Evolutionary conservation across 2,329 filamentous ascomycete species (phyloP).

Genomic region (Colletotrichum salicis): DNA sequence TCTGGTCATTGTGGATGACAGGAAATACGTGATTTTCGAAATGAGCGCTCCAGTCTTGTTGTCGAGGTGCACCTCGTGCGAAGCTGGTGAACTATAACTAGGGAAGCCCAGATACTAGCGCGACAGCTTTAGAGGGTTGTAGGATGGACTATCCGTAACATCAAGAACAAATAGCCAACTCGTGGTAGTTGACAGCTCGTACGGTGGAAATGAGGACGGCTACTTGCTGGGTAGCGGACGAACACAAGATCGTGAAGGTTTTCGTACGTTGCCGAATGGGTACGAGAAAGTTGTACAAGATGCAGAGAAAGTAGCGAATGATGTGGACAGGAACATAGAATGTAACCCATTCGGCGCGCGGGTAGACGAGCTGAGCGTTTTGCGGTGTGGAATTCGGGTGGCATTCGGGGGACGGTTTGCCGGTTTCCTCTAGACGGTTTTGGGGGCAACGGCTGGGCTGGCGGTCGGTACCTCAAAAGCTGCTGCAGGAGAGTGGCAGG

Average conservation of each 20-base stretch:
- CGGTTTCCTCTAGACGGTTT: neutral
- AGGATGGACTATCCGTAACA: neutral
- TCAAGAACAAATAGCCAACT: neutral
- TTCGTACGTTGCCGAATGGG: neutral
- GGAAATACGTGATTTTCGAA: neutral
- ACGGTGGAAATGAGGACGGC: neutral
- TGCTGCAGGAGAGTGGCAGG: conserved; percentile 17
- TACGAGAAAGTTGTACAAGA: neutral
- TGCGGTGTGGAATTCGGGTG: conserved; percentile 1
- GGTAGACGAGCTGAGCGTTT: neutral
- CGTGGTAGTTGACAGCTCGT: neutral
- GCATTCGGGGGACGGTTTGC: conserved; percentile 3
- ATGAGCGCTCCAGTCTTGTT: neutral
- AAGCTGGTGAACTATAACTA: neutral
- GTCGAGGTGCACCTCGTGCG: neutral
- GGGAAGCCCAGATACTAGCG: neutral
- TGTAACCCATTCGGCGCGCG: neutral
- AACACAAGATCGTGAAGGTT: neutral
- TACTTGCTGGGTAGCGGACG: neutral
- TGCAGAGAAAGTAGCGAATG: neutral
- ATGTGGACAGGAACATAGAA: neutral
- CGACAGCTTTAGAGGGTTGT: neutral
- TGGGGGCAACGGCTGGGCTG: neutral
- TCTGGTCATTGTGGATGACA: neutral
- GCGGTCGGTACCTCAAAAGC: neutral